These are phyloP conservation scores for Globisporangium lucens DNA, from an alignment of 352 stramenopile genomes.

Conservation along the genomic window DNA sequence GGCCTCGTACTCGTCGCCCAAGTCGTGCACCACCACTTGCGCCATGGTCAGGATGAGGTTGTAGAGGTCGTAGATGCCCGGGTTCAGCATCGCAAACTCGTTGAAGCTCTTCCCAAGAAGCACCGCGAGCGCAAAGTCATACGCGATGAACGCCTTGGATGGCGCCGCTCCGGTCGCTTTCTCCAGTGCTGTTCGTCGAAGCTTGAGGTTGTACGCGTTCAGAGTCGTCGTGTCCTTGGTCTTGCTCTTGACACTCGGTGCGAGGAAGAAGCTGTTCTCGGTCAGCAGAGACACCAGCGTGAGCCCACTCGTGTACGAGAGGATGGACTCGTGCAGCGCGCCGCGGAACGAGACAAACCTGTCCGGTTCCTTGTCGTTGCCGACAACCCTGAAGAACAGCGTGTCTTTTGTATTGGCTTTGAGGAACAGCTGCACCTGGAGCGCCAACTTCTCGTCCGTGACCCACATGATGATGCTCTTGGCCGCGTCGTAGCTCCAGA, in stretches of 20 bases:
- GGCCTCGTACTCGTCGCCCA: background rate
- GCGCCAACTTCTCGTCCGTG: background rate
- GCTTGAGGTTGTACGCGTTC: slow-evolving; percentile 1
- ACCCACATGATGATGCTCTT: background rate
- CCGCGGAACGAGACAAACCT: slow-evolving; percentile 2
- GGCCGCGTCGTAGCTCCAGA: background rate
- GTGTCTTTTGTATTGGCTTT: background rate
- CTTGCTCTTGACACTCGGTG: background rate
- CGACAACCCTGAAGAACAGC: background rate
- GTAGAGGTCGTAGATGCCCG: background rate
- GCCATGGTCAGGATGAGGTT: slow-evolving; percentile 1
- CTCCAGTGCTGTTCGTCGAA: background rate
- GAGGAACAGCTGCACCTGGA: background rate
- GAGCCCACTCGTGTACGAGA: background rate
- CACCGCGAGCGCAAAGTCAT: slow-evolving; percentile 1
- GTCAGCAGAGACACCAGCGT: background rate
- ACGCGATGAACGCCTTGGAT: background rate
- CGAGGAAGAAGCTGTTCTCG: slow-evolving; percentile 3
- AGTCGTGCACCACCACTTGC: background rate
- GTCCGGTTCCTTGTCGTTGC: background rate
- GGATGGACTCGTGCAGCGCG: background rate
- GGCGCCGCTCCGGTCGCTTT: background rate
- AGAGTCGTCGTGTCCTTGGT: background rate
- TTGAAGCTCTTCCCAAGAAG: background rate
- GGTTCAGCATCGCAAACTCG: background rate